Conservation (phyloP, 495 filamentous ascomycete genomes). For the Trichoderma parareesei region DNA sequence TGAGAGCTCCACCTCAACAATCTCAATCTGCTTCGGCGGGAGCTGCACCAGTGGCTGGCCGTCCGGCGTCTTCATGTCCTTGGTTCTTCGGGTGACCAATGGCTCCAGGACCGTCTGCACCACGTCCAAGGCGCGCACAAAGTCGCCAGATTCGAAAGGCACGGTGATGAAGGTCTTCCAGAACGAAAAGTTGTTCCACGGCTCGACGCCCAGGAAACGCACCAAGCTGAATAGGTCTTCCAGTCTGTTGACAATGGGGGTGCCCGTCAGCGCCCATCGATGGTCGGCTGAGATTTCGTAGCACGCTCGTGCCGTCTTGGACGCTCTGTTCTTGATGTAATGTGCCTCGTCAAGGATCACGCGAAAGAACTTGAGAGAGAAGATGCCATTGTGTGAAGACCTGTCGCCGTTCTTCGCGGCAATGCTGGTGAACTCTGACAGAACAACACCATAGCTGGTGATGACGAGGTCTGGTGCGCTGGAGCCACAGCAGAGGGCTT, state of each 20-base stretch:
- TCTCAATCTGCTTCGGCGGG: conserved; percentile 69
- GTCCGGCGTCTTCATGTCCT: conserved; percentile 94
- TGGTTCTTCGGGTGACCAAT: conserved; percentile 87
- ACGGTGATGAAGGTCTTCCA: conserved; percentile 98
- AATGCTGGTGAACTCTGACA: conserved; percentile 80
- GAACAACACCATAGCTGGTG: conserved; percentile 88
- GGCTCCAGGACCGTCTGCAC: conserved; percentile 96
- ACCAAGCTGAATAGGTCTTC: conserved; percentile 97
- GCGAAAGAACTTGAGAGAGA: conserved; percentile 87
- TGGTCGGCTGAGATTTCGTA: conserved; percentile 79
- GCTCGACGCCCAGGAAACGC: conserved; percentile 84
- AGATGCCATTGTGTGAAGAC: conserved; percentile 61
- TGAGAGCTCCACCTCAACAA: conserved; percentile 80
- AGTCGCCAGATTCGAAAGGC: conserved; percentile 92
- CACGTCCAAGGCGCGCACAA: conserved; percentile 85
- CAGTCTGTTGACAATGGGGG: conserved; percentile 91
- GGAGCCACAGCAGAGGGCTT: conserved; percentile 62
- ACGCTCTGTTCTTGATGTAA: conserved; percentile 81
- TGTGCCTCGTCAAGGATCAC: conserved; percentile 95
- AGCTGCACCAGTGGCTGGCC: conserved; percentile 79
- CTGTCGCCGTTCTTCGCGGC: conserved; percentile 46
- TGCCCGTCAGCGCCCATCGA: conserved; percentile 91
- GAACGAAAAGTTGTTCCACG: conserved; percentile 97
- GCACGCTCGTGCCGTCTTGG: conserved; percentile 87
- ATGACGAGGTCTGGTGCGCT: conserved; percentile 84